These are phyloP conservation scores for Phoma sp. DNA, from an alignment of 2,329 filamentous ascomycete genomes.

Conservation along the genomic window DNA sequence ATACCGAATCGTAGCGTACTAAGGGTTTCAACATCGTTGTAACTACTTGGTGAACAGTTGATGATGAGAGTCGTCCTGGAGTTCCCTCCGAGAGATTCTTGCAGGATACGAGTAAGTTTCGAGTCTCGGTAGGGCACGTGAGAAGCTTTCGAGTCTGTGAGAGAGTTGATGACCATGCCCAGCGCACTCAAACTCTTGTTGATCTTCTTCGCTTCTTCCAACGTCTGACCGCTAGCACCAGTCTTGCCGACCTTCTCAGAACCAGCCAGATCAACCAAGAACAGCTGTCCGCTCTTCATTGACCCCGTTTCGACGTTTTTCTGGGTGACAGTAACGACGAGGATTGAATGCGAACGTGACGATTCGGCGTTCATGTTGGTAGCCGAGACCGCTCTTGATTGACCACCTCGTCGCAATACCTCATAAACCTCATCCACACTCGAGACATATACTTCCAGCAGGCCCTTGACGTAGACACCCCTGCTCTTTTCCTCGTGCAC, in stretches of 20 bases:
- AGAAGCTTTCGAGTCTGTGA: constrained; percentile 96
- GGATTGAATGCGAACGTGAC: constrained; percentile 97
- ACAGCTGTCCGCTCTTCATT: constrained; percentile 94
- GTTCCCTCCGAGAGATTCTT: constrained; percentile 97
- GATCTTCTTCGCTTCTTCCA: constrained; percentile 99
- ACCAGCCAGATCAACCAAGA: constrained; percentile 96
- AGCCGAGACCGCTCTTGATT: constrained; percentile 87
- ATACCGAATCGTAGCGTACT: constrained; percentile 94
- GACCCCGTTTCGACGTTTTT: constrained; percentile 98
- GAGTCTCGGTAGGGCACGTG: constrained; percentile 98
- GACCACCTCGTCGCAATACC: constrained; percentile 92
- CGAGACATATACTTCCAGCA: constrained; percentile 93
- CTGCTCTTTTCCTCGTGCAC: constrained; percentile 98
- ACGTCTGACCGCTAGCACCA: constrained; percentile 92
- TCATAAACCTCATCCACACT: constrained; percentile 96
- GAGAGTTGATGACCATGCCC: constrained; percentile 97
- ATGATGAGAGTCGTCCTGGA: constrained; percentile 98
- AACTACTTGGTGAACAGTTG: constrained; percentile 98
- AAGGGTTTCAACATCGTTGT: constrained; percentile 95
- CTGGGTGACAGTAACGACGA: constrained; percentile 94
- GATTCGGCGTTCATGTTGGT: constrained; percentile 99
- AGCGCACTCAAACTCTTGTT: constrained; percentile 99
- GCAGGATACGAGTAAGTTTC: constrained; percentile 94
- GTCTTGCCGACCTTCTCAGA: constrained; percentile 99
- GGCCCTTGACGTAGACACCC: constrained; percentile 94